phyloP scores from a whole-genome alignment of 2,329 filamentous ascomycete genomes.

The Periconia digitata region DNA sequence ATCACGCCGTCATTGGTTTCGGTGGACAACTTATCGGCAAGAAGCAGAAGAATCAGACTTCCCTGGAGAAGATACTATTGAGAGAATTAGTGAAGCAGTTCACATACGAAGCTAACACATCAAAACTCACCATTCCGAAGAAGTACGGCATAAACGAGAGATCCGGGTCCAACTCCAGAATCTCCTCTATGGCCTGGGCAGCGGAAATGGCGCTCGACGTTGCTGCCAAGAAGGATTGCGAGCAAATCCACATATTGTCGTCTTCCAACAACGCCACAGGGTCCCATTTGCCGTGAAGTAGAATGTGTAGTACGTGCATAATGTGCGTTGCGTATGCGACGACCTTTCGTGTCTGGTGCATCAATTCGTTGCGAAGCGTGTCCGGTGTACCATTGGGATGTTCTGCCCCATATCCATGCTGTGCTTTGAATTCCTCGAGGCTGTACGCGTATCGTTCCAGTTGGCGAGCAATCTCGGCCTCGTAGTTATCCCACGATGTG shows the following conservation, averaged over 20 bases:
- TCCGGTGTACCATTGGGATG: slow-evolving; percentile 40
- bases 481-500: slow-evolving; percentile 75
- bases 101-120: neutral
- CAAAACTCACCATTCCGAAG: slow-evolving; percentile 72
- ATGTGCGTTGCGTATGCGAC: slow-evolving; percentile 89
- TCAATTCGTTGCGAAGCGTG: slow-evolving; percentile 63
- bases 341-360: slow-evolving; percentile 83
- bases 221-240: slow-evolving; percentile 80
- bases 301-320: slow-evolving; percentile 90
- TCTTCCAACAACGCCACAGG: slow-evolving; percentile 87
- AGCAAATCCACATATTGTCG: slow-evolving; percentile 91
- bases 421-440: slow-evolving; percentile 65
- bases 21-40: slow-evolving; percentile 84
- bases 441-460: slow-evolving; percentile 81
- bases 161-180: slow-evolving; percentile 86
- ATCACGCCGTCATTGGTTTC: slow-evolving; percentile 84
- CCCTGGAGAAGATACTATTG: slow-evolving; percentile 77
- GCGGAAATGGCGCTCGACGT: slow-evolving; percentile 87
- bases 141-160: slow-evolving; percentile 96
- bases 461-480: slow-evolving; percentile 76
- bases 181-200: slow-evolving; percentile 81
- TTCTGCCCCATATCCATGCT: slow-evolving; percentile 43
- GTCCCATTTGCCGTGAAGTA: slow-evolving; percentile 91
- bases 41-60: slow-evolving; percentile 81
- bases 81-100: slow-evolving; percentile 8